Percentiles rank a stretch among this genome's conserved stretches.
Evolutionary conservation across 2,329 filamentous ascomycete species (phyloP).

Genomic region (Cercospora sp.): DNA sequence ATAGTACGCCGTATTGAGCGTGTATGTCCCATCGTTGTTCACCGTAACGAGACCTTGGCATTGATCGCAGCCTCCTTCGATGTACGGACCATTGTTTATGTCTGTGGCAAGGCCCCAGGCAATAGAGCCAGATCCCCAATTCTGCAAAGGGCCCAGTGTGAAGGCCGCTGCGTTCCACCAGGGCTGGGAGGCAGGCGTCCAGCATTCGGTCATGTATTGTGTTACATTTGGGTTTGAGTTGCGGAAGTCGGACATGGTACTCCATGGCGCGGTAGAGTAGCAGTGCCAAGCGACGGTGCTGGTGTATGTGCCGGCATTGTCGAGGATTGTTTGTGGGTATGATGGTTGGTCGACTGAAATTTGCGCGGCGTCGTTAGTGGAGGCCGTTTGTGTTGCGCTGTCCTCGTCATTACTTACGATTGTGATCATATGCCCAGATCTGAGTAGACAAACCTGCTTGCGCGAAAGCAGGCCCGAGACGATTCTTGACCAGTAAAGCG

Average conservation of each 20-base stretch:
- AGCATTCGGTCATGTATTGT: constrained; percentile 31
- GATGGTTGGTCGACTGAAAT: constrained; percentile 16
- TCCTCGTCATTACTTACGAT: constrained; percentile 6
- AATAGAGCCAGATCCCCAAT: constrained; percentile 27
- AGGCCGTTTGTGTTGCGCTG: background rate
- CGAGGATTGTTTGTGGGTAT: constrained; percentile 25
- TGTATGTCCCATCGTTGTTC: constrained; percentile 20
- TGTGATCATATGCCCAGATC: constrained; percentile 30
- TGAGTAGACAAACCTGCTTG: constrained; percentile 20
- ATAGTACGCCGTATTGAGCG: constrained; percentile 27
- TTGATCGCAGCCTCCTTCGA: constrained; percentile 20
- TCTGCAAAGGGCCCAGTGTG: constrained; percentile 28
- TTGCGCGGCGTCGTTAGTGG: background rate
- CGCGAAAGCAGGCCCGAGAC: constrained; percentile 23
- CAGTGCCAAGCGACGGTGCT: constrained; percentile 30
- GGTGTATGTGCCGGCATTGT: constrained; percentile 22
- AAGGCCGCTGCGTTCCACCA: constrained; percentile 28
- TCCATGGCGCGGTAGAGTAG: constrained; percentile 24
- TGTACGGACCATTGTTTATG: constrained; percentile 22
- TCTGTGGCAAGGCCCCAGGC: constrained; percentile 27
- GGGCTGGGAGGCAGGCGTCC: constrained; percentile 21
- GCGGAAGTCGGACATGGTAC: constrained; percentile 23
- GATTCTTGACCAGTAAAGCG: constrained; percentile 22
- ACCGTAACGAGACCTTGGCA: constrained; percentile 26
- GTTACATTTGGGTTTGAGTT: constrained; percentile 20